Evolutionary conservation across 169 alveolate genomes (phyloP), one percentile per base, ranked within the genome.

Genomic region (Cyclospora cayetanensis): DNA sequence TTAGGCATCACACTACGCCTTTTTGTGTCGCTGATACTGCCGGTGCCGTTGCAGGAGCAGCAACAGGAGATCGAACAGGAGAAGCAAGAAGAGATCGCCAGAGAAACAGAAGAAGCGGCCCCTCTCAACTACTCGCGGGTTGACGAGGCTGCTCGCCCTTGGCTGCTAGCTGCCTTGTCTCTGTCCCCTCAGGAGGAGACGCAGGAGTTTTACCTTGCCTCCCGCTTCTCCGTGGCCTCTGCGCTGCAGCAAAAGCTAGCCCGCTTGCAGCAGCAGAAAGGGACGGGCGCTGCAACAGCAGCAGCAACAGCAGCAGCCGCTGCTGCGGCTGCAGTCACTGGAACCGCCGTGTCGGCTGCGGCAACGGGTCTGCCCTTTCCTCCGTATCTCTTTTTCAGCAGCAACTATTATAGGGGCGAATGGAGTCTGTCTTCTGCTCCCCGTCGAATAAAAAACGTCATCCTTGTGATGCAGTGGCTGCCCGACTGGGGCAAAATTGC

Each of bases 1-100:
- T n/a, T n/a, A n/a, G n/a, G n/a, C n/a, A n/a, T n/a, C n/a, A n/a
- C 31, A 41, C 31, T 1, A 25, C 9, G 18, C 31, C 31, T 7
- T 15, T 65, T 5, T 35, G 1, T 34, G 82, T 37, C 20, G 46
- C 31, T 3, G 82, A 4, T 34, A 53, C 43, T 70, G 27, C 43
- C 37, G 82, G 22, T 31, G 52, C 52, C 37, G 82, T 53, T 53
- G 34, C 88, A 90, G 93, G 95, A 93, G 86, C 92, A 93, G 65
- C 93, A 90, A 70, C 95, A 93, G 63, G 95, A 87, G 66, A 70
- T 72, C 2, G 93, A 89, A 72, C 93, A 89, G 83, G 93, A 89
- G 93, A 89, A 89, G 90, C 90, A 89, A 31, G 93, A 89, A 42
- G 93, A 89, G 90, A 35, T 37, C 7, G 87, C 63, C 29, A 70